Evolutionary conservation across 257 asterid genomes (phyloP).

Genomic region (Solanum tacnaense): DNA sequence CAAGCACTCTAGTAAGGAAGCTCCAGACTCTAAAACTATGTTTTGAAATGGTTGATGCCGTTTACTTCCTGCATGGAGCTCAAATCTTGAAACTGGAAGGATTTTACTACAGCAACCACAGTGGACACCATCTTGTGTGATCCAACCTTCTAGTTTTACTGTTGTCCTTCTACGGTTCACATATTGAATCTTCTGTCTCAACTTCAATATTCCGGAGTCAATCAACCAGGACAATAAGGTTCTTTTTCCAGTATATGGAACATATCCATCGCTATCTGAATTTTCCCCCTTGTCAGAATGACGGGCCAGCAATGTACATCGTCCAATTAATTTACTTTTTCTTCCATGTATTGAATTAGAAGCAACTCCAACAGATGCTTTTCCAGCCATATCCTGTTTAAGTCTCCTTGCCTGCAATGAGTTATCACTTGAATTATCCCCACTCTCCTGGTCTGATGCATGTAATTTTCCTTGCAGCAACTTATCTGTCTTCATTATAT

Average conservation of each 20-base stretch:
- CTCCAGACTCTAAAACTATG: conserved; percentile 7
- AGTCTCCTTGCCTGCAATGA: not conserved
- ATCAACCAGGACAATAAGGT: conserved; percentile 12
- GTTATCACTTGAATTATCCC: not conserved
- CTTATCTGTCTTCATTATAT: not conserved
- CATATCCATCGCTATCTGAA: not conserved
- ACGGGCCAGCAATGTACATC: conserved; percentile 10
- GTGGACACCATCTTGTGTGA: conserved; percentile 9
- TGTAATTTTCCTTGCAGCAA: not conserved
- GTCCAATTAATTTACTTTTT: conserved; percentile 1
- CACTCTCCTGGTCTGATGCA: not conserved
- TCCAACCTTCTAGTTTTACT: conserved; percentile 7
- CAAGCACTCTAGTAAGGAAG: conserved; percentile 1
- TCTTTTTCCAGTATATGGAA: conserved; percentile 7
- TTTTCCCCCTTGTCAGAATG: not conserved
- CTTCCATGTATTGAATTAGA: not conserved
- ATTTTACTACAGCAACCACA: conserved; percentile 15
- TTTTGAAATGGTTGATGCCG: conserved; percentile 2
- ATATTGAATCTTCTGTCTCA: conserved; percentile 7
- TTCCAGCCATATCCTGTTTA: not conserved
- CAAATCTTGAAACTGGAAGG: conserved; percentile 8
- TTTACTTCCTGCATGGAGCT: conserved; percentile 12
- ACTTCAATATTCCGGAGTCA: not conserved
- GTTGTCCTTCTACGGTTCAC: not conserved
- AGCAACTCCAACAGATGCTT: not conserved